phyloP scores from a whole-genome alignment of 306 rosid species.

The Elaeagnus macrophylla region DNA sequence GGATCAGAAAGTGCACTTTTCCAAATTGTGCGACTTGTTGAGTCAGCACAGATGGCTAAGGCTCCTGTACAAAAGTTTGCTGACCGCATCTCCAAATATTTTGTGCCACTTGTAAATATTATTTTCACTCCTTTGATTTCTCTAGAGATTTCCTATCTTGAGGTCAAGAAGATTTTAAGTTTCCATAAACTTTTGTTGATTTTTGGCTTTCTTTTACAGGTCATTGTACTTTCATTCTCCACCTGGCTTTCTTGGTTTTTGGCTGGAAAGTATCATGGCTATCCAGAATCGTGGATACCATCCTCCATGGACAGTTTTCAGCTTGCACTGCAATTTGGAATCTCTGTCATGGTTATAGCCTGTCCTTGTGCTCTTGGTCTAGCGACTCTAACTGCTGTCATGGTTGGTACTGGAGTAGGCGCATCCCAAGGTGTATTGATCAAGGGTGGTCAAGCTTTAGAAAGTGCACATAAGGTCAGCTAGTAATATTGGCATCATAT shows the following conservation, averaged over 20 bases:
- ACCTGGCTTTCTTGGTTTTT: slow-evolving; percentile 63
- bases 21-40: slow-evolving; percentile 63
- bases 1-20: slow-evolving; percentile 68
- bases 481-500: neutral
- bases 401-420: slow-evolving; percentile 81
- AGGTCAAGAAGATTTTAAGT: neutral
- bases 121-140: neutral
- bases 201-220: slow-evolving; percentile 24
- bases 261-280: slow-evolving; percentile 44
- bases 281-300: slow-evolving; percentile 65
- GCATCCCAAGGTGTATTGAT: slow-evolving; percentile 70
- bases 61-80: slow-evolving; percentile 69
- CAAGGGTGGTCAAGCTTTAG: slow-evolving; percentile 70
- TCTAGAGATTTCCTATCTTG: neutral
- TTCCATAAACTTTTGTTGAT: neutral
- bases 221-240: slow-evolving; percentile 47
- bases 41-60: slow-evolving; percentile 73
- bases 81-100: slow-evolving; percentile 55
- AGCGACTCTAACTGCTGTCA: slow-evolving; percentile 72
- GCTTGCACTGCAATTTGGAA: slow-evolving; percentile 71
- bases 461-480: slow-evolving; percentile 58
- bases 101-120: slow-evolving; percentile 47
- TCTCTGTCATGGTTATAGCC: slow-evolving; percentile 69
- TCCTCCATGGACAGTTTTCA: slow-evolving; percentile 52
- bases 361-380: slow-evolving; percentile 78